These are phyloP conservation scores for Ceratobasidium sp. DNA, from an alignment of 1,284 basidiomycete genomes.

Conservation along the genomic window DNA sequence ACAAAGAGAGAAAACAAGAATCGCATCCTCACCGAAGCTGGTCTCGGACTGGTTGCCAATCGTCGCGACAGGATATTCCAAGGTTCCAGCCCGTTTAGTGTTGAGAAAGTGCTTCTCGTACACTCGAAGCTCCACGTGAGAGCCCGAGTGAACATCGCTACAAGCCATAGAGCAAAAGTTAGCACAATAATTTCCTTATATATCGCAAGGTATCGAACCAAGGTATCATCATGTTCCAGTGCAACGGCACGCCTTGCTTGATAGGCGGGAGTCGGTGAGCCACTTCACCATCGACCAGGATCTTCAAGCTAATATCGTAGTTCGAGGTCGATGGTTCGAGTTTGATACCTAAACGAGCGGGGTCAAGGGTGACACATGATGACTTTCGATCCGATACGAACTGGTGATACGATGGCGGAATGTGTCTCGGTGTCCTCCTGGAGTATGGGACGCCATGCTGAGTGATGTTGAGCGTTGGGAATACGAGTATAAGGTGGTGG, in stretches of 20 bases:
- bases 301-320: constrained; percentile 3
- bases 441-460: too few relatives aligned
- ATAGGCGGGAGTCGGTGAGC: neutral
- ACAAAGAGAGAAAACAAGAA: neutral
- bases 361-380: too few relatives aligned
- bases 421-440: too few relatives aligned
- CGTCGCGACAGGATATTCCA: neutral
- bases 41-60: neutral
- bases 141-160: neutral
- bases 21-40: neutral
- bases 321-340: constrained; percentile 5
- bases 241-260: neutral
- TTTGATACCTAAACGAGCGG: neutral
- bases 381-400: too few relatives aligned
- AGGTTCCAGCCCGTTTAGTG: neutral
- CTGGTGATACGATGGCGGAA: too few relatives aligned
- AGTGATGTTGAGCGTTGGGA: too few relatives aligned
- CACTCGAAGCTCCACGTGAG: neutral
- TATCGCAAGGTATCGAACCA: neutral
- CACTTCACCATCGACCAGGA: neutral
- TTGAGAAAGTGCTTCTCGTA: constrained; percentile 1
- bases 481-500: too few relatives aligned
- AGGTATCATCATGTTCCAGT: neutral
- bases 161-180: neutral
- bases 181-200: too few relatives aligned